Percentiles rank a stretch among this genome's conserved stretches.
Evolutionary conservation across 306 rosid genomes (phyloP).

Genomic region (Begonia fuchsioides): DNA sequence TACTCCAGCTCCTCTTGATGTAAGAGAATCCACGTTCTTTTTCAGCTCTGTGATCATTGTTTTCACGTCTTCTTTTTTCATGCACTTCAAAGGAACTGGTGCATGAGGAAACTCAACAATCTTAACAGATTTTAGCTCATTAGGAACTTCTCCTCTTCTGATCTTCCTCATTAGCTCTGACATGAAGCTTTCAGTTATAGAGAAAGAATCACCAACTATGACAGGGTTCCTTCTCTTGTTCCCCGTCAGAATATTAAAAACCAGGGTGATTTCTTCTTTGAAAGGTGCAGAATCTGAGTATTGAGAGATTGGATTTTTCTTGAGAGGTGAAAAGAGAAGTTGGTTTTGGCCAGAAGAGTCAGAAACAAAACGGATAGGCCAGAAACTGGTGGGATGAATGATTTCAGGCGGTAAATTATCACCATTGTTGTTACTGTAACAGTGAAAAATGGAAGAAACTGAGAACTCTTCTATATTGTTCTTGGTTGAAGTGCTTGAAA

Average conservation of each 20-base stretch:
- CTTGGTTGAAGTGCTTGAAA: constrained; percentile 67
- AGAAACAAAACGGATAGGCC: constrained; percentile 32
- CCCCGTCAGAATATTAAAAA: constrained; percentile 43
- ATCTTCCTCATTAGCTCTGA: constrained; percentile 41
- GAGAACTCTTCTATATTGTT: constrained; percentile 45
- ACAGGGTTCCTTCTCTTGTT: constrained; percentile 62
- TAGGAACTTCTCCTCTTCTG: constrained; percentile 58
- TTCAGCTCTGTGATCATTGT: constrained; percentile 37
- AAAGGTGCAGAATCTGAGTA: constrained; percentile 17
- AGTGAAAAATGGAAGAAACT: constrained; percentile 42
- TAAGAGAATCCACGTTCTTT: constrained; percentile 33
- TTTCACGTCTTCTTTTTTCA: constrained; percentile 62
- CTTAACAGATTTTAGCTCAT: constrained; percentile 38
- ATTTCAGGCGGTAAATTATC: constrained; percentile 19
- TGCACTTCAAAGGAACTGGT: constrained; percentile 35
- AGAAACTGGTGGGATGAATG: constrained; percentile 19
- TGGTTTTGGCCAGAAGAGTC: constrained; percentile 41
- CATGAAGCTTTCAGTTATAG: constrained; percentile 48
- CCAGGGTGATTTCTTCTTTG: constrained; percentile 53
- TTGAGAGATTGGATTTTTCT: constrained; percentile 20
- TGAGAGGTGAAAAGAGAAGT: constrained; percentile 40
- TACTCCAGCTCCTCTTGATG: constrained; percentile 30
- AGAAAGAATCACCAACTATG: constrained; percentile 51
- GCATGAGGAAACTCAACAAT: constrained; percentile 40
- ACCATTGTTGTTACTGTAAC: constrained; percentile 31